These are phyloP conservation scores for Heterobasidion parviporum DNA, from an alignment of 1,284 basidiomycete species.

Conservation along the genomic window DNA sequence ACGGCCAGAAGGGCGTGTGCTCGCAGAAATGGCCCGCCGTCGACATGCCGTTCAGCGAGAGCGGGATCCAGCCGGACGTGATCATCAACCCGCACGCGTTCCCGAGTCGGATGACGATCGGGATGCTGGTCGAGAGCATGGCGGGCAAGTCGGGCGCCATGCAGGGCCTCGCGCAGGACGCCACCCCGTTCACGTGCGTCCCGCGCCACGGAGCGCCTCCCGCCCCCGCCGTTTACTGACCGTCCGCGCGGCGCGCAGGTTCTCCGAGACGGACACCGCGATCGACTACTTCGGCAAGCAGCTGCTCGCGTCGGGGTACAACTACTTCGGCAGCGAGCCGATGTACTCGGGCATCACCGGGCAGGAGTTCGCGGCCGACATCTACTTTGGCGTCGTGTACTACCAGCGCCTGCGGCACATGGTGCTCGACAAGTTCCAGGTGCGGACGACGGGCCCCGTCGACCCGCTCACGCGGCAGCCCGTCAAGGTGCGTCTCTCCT, in stretches of 20 bases:
- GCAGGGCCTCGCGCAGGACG: slow-evolving; percentile 97
- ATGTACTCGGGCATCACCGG: slow-evolving; percentile 99
- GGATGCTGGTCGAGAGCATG: slow-evolving; percentile 99
- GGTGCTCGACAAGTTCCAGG: slow-evolving; percentile 99
- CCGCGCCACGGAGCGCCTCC: not conserved
- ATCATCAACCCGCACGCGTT: slow-evolving; percentile 99
- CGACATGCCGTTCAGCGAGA: slow-evolving; percentile 99
- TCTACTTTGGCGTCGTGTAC: slow-evolving; percentile 97
- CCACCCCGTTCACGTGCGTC: slow-evolving; percentile 89
- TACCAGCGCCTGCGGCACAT: slow-evolving; percentile 99
- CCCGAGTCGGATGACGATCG: slow-evolving; percentile 99
- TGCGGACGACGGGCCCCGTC: slow-evolving; percentile 95
- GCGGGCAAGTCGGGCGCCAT: slow-evolving; percentile 98
- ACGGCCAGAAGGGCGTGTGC: slow-evolving; percentile 99
- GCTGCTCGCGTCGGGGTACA: slow-evolving; percentile 90
- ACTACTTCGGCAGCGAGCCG: slow-evolving; percentile 98
- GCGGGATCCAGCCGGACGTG: slow-evolving; percentile 97
- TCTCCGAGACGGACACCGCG: slow-evolving; percentile 93
- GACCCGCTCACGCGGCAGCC: slow-evolving; percentile 95
- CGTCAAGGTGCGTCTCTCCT: slow-evolving; percentile 69
- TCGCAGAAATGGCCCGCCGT: slow-evolving; percentile 98
- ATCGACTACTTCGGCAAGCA: slow-evolving; percentile 97
- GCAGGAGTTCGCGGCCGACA: slow-evolving; percentile 96
- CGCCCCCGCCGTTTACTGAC: not conserved
- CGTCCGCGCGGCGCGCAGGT: slow-evolving; percentile 41